Evolutionary conservation across 805 yeast genomes (phyloP), one percentile per base, ranked within the genome.

Genomic region (Saccharomyces jurei): DNA sequence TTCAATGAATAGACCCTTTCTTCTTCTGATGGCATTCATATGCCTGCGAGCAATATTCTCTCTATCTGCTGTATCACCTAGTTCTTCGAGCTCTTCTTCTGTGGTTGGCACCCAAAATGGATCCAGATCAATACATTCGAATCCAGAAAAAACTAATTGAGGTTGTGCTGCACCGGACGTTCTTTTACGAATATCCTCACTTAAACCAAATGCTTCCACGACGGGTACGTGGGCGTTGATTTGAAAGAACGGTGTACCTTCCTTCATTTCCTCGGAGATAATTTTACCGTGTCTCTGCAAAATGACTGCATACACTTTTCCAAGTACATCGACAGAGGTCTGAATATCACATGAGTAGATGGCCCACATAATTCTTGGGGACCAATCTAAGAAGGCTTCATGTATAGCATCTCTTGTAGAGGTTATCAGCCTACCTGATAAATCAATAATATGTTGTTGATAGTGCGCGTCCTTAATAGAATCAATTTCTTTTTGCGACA

Each of bases 61-160:
- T 63, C 87, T 80, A 62, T 94, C 99, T 0, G 97, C 96, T 60
- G 81, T 80, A 59, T 89, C 96, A 28, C 99, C 99, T 48, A 89
- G 74, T 55, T 89, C 95, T 68, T 94, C 98, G 49, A 94, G 71
- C 69, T 94, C 99, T 68, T 90, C 97, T 63, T 89, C 97, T 0
- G 99, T 94, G 2, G 94, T 88, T 13, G 99, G 99, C 14, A 94
- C 96, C 99, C 99, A 94, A 77, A 87, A 94, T 48, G 99, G 99
- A 75, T 94, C 98, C 60, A 86, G 81, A 59, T 90, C 96, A 51
- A 92, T 81, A 58, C 84, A 74, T 63, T 90, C 94, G 67, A 81
- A 94, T 0, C 98, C 98, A 29, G 87, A 80, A 64, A 92, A 94
- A 9, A 91, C 88, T 52, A 94, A 76, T 70, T 94, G 99, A 0